Percentiles rank a stretch among this genome's conserved stretches.
phyloP scores from a whole-genome alignment of 2,329 filamentous ascomycete species.

The Hymenoscyphus infarciens region DNA sequence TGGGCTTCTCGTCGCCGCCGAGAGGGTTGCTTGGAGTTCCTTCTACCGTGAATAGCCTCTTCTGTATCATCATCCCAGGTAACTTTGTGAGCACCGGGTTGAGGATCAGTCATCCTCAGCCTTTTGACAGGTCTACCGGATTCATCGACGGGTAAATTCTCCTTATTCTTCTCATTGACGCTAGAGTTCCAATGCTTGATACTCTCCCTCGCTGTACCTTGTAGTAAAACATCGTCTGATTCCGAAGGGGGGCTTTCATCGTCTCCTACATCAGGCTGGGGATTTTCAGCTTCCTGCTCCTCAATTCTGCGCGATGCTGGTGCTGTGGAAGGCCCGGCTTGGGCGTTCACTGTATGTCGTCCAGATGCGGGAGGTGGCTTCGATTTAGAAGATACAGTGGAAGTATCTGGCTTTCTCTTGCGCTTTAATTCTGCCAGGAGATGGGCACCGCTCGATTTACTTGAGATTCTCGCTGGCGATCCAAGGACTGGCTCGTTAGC shows the following conservation, averaged over 20 bases:
- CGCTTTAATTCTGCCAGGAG: background rate
- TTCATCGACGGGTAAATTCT: constrained; percentile 25
- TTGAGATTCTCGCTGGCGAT: constrained; percentile 19
- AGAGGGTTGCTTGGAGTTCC: background rate
- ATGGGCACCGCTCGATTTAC: background rate
- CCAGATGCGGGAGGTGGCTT: background rate
- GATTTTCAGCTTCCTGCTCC: background rate
- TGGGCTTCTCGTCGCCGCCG: constrained; percentile 7
- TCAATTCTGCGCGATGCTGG: background rate
- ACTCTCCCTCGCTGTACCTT: background rate
- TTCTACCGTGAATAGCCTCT: background rate
- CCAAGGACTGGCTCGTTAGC: constrained; percentile 7
- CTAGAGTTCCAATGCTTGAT: constrained; percentile 13
- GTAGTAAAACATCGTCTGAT: background rate
- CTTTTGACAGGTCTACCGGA: background rate
- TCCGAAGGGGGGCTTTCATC: background rate
- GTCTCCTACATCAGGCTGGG: constrained; percentile 9
- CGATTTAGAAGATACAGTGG: background rate
- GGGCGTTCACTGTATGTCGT: background rate
- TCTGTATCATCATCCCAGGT: constrained; percentile 21
- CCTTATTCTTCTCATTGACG: constrained; percentile 31
- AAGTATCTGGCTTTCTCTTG: constrained; percentile 1
- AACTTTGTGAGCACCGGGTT: constrained; percentile 21
- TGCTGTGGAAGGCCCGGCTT: background rate
- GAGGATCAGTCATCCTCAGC: constrained; percentile 23